Percentiles rank a stretch among this genome's conserved stretches.
Conservation (phyloP, 768 basidiomycete species). For the Hydnum rufescens region DNA sequence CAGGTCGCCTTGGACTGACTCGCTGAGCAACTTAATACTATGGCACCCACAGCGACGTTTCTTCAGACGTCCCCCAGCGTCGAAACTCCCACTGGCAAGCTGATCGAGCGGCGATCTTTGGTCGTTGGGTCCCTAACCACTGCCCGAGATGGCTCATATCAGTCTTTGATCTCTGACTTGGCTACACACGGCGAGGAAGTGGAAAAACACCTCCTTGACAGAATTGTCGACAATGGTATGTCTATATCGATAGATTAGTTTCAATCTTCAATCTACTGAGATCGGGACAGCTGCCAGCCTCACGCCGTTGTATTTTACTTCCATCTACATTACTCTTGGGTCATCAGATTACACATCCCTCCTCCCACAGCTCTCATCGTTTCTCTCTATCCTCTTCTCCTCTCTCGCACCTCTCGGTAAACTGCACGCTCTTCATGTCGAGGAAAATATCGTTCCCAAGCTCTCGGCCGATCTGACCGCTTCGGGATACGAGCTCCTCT, state of each 20-base stretch:
- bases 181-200: constrained; percentile 24
- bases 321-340: constrained; percentile 49
- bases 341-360: constrained; percentile 40
- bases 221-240: constrained; percentile 62
- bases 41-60: constrained; percentile 2
- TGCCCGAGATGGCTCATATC: constrained; percentile 64
- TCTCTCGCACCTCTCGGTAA: constrained; percentile 50
- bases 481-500: constrained; percentile 27
- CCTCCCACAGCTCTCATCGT: constrained; percentile 28
- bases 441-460: constrained; percentile 21
- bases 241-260: background rate
- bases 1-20: too few species aligned
- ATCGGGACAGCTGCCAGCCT: constrained; percentile 43
- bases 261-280: background rate
- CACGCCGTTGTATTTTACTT: constrained; percentile 33
- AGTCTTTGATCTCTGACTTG: constrained; percentile 41
- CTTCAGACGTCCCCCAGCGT: background rate
- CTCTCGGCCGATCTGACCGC: constrained; percentile 42
- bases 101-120: constrained; percentile 24
- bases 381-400: constrained; percentile 39
- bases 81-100: background rate
- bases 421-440: constrained; percentile 40
- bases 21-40: too few species aligned
- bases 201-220: constrained; percentile 66
- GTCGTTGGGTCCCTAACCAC: constrained; percentile 62